phyloP scores from a whole-genome alignment of 768 basidiomycete genomes.

The Leccinum aurantiacum region DNA sequence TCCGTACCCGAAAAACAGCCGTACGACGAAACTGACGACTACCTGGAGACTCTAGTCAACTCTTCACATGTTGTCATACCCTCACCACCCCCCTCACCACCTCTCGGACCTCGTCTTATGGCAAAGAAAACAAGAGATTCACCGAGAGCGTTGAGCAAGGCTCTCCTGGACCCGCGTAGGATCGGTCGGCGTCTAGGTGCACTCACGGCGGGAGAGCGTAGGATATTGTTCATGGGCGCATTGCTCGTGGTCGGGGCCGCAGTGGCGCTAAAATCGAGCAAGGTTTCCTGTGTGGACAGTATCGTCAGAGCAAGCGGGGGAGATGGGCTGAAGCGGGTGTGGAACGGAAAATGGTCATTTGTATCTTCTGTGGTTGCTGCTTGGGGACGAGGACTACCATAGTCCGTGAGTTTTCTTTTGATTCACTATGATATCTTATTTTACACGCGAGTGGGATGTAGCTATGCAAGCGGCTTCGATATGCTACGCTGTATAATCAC shows the following conservation, averaged over 20 bases:
- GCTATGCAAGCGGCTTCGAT: conserved; percentile 1
- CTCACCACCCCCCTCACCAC: conserved; percentile 26
- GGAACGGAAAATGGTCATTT: conserved; percentile 25
- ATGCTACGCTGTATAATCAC: neutral
- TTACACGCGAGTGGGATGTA: neutral
- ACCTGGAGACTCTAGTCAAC: conserved; percentile 26
- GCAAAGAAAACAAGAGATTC: conserved; percentile 23
- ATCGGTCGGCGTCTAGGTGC: conserved; percentile 23
- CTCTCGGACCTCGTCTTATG: conserved; percentile 5
- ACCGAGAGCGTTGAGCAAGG: conserved; percentile 8
- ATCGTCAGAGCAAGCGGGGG: conserved; percentile 14
- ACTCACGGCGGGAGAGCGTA: conserved; percentile 30
- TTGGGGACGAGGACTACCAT: conserved; percentile 29
- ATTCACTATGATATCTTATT: neutral
- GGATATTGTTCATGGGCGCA: conserved; percentile 56
- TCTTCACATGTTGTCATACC: conserved; percentile 27
- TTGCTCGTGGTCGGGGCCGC: conserved; percentile 71
- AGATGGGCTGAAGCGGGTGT: conserved; percentile 26
- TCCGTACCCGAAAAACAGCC: conserved; percentile 25
- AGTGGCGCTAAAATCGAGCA: conserved; percentile 43
- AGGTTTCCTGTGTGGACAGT: conserved; percentile 13
- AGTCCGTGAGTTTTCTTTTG: conserved; percentile 2
- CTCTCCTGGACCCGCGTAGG: conserved; percentile 16
- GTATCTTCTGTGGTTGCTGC: conserved; percentile 25
- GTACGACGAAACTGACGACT: conserved; percentile 26